Evolutionary conservation across 805 yeast genomes (phyloP).

Genomic region (Sporopachydermia quercuum): DNA sequence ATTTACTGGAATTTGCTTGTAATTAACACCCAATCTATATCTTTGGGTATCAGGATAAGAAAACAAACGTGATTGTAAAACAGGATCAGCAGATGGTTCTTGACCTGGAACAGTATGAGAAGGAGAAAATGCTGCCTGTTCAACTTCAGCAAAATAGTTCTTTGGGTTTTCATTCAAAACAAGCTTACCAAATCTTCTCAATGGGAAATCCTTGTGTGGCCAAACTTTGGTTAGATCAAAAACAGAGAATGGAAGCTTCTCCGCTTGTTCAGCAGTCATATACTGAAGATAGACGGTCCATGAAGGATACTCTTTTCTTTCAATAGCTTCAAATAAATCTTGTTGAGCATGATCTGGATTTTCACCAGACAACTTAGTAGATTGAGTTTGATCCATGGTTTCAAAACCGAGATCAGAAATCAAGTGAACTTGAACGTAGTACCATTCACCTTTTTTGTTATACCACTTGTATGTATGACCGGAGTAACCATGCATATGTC

Average conservation of each 20-base stretch:
- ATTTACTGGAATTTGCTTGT: conserved; percentile 77
- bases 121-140: conserved; percentile 78
- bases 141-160: conserved; percentile 79
- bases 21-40: conserved; percentile 63
- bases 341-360: conserved; percentile 75
- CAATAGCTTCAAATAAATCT: conserved; percentile 69
- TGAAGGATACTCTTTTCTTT: conserved; percentile 61
- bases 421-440: conserved; percentile 66
- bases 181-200: conserved; percentile 73
- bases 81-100: conserved; percentile 76
- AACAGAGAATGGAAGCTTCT: conserved; percentile 62
- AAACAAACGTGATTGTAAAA: conserved; percentile 65
- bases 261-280: conserved; percentile 74
- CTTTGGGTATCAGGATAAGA: conserved; percentile 81
- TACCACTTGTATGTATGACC: conserved; percentile 79
- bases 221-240: conserved; percentile 86
- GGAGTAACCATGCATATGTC: conserved; percentile 75
- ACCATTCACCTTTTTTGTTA: conserved; percentile 61
- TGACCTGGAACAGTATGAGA: conserved; percentile 75
- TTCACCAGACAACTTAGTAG: conserved; percentile 41
- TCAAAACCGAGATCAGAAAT: conserved; percentile 47
- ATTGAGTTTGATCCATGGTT: conserved; percentile 22
- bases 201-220: conserved; percentile 79
- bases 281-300: conserved; percentile 81
- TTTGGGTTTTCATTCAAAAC: conserved; percentile 70